phyloP scores from a whole-genome alignment of 2,329 filamentous ascomycete species.

The Pseudogymnoascus sp. region DNA sequence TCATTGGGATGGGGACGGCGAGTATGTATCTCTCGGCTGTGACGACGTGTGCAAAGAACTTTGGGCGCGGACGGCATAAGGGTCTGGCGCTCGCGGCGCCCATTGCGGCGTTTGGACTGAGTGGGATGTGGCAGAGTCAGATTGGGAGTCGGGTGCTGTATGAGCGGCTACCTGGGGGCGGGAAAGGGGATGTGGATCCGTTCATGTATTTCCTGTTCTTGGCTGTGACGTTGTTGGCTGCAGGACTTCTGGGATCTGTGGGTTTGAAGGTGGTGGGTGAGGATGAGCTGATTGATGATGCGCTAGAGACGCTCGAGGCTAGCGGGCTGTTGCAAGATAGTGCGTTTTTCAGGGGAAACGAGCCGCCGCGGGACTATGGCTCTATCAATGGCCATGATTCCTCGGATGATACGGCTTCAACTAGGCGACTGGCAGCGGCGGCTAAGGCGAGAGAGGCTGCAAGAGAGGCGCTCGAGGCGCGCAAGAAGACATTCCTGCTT shows the following conservation, averaged over 20 bases:
- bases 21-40: slow-evolving; percentile 84
- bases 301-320: slow-evolving; percentile 81
- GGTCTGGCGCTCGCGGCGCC: slow-evolving; percentile 83
- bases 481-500: slow-evolving; percentile 82
- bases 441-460: slow-evolving; percentile 25
- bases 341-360: slow-evolving; percentile 51
- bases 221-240: slow-evolving; percentile 55
- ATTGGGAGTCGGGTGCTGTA: slow-evolving; percentile 70
- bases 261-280: slow-evolving; percentile 73
- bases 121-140: slow-evolving; percentile 93
- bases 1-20: slow-evolving; percentile 74
- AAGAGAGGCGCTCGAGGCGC: slow-evolving; percentile 38
- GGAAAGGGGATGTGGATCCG: slow-evolving; percentile 58
- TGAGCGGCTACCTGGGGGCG: slow-evolving; percentile 56
- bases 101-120: slow-evolving; percentile 86
- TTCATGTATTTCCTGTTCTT: slow-evolving; percentile 86
- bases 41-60: slow-evolving; percentile 98
- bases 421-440: slow-evolving; percentile 16
- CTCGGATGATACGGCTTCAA: slow-evolving; percentile 36
- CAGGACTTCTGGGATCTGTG: slow-evolving; percentile 67
- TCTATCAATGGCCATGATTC: slow-evolving; percentile 36
- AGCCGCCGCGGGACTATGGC: slow-evolving; percentile 42
- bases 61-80: slow-evolving; percentile 77
- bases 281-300: slow-evolving; percentile 78
- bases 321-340: slow-evolving; percentile 74